Evolutionary conservation across 1,284 basidiomycete genomes (phyloP), one percentile per base, ranked within the genome.

Genomic region (Taiwanofungus camphoratus): DNA sequence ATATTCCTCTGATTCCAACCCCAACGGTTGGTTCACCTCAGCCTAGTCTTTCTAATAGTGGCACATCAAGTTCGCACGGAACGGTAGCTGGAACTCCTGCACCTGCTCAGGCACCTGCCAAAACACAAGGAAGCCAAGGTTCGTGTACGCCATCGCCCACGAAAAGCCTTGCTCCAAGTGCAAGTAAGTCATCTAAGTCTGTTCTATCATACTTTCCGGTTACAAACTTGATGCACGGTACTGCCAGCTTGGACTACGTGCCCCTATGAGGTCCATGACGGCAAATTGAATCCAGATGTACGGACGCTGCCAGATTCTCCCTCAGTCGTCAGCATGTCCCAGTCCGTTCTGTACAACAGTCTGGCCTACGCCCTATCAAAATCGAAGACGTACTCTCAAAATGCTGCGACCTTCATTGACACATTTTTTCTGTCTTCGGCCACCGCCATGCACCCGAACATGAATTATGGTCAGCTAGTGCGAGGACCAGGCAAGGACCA

Each of bases 191-290:
- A n/a, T 16, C 33, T 4, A n/a, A n/a, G n/a, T n/a, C n/a, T n/a
- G n/a, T n/a, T n/a, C n/a, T n/a, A n/a, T n/a, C n/a, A n/a, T n/a
- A n/a, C n/a, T n/a, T n/a, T n/a, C n/a, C n/a, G n/a, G n/a, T n/a
- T n/a, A n/a, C n/a, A n/a, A n/a, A n/a, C n/a, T n/a, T n/a, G n/a
- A n/a, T n/a, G n/a, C n/a, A n/a, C n/a, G n/a, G n/a, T n/a, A n/a
- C n/a, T n/a, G n/a, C n/a, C 24, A 80, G 77, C 76, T 6, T 85
- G 80, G 79, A 75, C 67, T 12, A 73, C 67, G n/a, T 86, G 82
- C 54, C 66, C 69, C 0, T 87, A 85, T 53, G 65, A 68, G 23
- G 55, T 62, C 16, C 70, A 71, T 2, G 83, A 87, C 51, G 84
- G 83, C n/a, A 58, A 71, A 46, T 73, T 82, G 48, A 87, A 87